Conservation (phyloP, 169 alveolate genomes). For the Eimeria praecox region DNA sequence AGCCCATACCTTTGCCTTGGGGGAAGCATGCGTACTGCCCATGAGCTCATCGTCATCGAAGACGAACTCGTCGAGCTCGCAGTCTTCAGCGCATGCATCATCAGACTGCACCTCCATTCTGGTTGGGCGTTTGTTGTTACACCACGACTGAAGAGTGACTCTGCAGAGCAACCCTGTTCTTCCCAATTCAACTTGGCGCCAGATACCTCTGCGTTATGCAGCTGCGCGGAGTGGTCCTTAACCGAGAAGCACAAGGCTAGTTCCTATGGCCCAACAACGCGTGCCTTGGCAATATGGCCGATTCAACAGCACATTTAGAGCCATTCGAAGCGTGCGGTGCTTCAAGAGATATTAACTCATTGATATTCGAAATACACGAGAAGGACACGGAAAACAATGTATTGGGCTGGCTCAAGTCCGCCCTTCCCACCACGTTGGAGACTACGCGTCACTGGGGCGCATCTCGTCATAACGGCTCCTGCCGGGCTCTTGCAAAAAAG, state of each 20-base stretch:
- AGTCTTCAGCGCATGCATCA: conserved; percentile 30
- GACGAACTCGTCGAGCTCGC: conserved; percentile 58
- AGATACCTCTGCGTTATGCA: not conserved
- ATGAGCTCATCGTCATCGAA: conserved; percentile 44
- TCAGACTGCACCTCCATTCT: conserved; percentile 25
- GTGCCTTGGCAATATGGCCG: not conserved
- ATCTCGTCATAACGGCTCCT: conserved; percentile 20
- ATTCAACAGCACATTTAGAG: not conserved
- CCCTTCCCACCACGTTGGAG: not conserved
- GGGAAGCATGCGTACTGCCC: conserved; percentile 10
- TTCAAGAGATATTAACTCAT: not conserved
- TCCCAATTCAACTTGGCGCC: not conserved
- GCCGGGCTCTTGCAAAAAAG: not conserved
- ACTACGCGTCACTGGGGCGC: conserved; percentile 40
- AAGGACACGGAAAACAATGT: not conserved
- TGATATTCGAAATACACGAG: not conserved
- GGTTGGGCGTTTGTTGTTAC: not conserved
- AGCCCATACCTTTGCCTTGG: conserved; percentile 51
- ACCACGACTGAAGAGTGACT: not conserved
- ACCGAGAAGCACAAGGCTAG: not conserved
- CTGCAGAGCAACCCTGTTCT: not conserved
- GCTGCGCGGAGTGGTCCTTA: not conserved
- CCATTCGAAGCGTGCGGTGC: not conserved
- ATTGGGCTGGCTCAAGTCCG: conserved; percentile 8
- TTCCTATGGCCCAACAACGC: not conserved